Evolutionary conservation across 768 basidiomycete genomes (phyloP), one percentile per base, ranked within the genome.

Genomic region (Plicaturopsis crispa): DNA sequence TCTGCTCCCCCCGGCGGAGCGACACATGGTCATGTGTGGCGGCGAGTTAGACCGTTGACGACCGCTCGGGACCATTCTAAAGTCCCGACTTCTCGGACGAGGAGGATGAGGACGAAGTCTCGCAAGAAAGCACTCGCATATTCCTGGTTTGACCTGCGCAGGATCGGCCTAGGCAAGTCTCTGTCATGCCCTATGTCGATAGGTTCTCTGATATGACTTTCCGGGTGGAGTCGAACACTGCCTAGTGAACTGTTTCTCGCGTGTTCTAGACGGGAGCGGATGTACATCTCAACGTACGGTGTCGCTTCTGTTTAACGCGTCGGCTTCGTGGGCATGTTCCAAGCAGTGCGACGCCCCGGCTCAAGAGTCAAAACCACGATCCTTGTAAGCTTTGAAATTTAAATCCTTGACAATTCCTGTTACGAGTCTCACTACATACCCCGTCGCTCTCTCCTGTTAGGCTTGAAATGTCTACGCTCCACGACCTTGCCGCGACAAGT

Each of bases 301-400:
- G 84, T 83, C 31, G 86, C 85, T n/a, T n/a, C n/a, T n/a, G n/a
- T 81, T 77, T 53, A 84, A 84, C 60, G 83, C 81, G 5, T 85
- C 85, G 39, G 87, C 88, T 57, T 56, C 88, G 23, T 63, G 87
- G 48, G 84, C 86, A 48, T 44, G 63, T 51, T 38, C n/a, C n/a
- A n/a, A n/a, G n/a, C n/a, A n/a, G n/a, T n/a, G n/a, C n/a, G n/a
- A n/a, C n/a, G n/a, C n/a, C n/a, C n/a, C n/a, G n/a, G n/a, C n/a
- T n/a, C n/a, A n/a, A n/a, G n/a, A n/a, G n/a, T n/a, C n/a, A n/a
- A n/a, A n/a, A n/a, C n/a, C n/a, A n/a, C n/a, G n/a, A n/a, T n/a
- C n/a, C n/a, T n/a, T n/a, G n/a, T n/a, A n/a, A n/a, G n/a, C n/a
- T n/a, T n/a, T n/a, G n/a, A n/a, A n/a, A n/a, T n/a, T n/a, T n/a